Conservation (phyloP, 768 basidiomycete genomes). For the Agrocybe pediades region DNA sequence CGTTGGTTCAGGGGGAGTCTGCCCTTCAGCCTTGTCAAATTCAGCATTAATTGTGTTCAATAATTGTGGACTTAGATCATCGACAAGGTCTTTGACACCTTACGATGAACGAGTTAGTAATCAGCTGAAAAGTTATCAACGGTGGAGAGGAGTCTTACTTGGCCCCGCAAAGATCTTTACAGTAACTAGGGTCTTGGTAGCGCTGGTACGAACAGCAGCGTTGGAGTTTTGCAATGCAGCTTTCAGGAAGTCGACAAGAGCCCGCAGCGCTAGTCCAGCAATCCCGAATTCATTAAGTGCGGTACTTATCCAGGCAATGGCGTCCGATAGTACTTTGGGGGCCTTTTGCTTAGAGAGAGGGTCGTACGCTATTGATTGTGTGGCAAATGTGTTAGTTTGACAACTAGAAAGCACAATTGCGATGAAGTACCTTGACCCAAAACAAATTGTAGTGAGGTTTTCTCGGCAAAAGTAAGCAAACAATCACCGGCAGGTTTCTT, state of each 20-base stretch:
- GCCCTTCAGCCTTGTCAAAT: slow-evolving; percentile 90
- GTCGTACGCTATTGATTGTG: slow-evolving; percentile 73
- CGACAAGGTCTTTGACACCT: slow-evolving; percentile 92
- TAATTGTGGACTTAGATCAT: slow-evolving; percentile 93
- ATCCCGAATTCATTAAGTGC: slow-evolving; percentile 91
- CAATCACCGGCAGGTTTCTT: slow-evolving; percentile 96
- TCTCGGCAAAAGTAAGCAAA: slow-evolving; percentile 83
- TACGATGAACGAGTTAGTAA: slow-evolving; percentile 8
- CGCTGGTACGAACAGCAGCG: slow-evolving; percentile 88
- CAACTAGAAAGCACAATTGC: not conserved
- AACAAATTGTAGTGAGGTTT: slow-evolving; percentile 92
- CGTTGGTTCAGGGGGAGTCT: slow-evolving; percentile 73
- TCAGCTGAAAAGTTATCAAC: not conserved
- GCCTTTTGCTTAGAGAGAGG: slow-evolving; percentile 95
- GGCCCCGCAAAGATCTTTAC: slow-evolving; percentile 90
- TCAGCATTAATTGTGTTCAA: slow-evolving; percentile 87
- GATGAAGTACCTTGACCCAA: slow-evolving; percentile 74
- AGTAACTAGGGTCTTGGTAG: slow-evolving; percentile 91
- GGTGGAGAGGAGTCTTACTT: slow-evolving; percentile 43
- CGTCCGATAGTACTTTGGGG: slow-evolving; percentile 94
- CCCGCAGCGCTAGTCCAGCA: slow-evolving; percentile 78
- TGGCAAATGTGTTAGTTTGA: slow-evolving; percentile 7
- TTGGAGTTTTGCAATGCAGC: slow-evolving; percentile 88
- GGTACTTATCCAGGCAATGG: slow-evolving; percentile 84
- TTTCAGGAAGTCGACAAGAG: slow-evolving; percentile 91